Evolutionary conservation across 148 eudicot genomes (phyloP).

Genomic region (Vaccinium darrowii): DNA sequence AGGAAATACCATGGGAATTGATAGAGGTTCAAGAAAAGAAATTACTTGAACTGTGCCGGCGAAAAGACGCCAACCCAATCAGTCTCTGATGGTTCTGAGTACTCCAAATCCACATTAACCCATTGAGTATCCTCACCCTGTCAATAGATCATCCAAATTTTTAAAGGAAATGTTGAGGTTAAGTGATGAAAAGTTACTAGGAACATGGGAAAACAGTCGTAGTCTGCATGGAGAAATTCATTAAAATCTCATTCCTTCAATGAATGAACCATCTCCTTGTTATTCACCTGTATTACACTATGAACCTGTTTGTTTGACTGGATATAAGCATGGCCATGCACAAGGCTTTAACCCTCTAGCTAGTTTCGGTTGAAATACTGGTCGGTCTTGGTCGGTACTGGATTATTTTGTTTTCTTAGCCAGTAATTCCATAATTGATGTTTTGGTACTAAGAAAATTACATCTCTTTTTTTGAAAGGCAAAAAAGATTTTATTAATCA

Average conservation of each 20-base stretch:
- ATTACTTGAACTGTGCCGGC: constrained; percentile 67
- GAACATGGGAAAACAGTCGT: neutral
- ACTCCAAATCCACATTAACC: constrained; percentile 56
- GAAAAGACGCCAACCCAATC: constrained; percentile 97
- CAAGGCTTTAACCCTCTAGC: neutral
- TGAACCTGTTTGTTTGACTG: neutral
- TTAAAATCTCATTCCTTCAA: neutral
- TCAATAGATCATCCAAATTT: neutral
- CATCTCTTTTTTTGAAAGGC: too few species aligned
- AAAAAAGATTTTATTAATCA: too few species aligned
- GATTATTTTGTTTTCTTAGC: too few species aligned
- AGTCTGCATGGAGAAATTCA: neutral
- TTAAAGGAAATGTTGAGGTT: neutral
- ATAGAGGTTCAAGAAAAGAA: neutral
- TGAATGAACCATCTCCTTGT: neutral
- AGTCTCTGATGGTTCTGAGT: constrained; percentile 53
- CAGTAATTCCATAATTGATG: too few species aligned
- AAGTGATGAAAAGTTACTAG: neutral
- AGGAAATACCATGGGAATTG: neutral
- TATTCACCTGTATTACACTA: neutral
- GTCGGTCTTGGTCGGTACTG: neutral
- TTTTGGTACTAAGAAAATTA: too few species aligned
- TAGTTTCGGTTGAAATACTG: neutral
- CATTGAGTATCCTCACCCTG: constrained; percentile 82
- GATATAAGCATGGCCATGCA: neutral